Conservation (phyloP, 164 flowering plant species). For the Berberis thunbergii region DNA sequence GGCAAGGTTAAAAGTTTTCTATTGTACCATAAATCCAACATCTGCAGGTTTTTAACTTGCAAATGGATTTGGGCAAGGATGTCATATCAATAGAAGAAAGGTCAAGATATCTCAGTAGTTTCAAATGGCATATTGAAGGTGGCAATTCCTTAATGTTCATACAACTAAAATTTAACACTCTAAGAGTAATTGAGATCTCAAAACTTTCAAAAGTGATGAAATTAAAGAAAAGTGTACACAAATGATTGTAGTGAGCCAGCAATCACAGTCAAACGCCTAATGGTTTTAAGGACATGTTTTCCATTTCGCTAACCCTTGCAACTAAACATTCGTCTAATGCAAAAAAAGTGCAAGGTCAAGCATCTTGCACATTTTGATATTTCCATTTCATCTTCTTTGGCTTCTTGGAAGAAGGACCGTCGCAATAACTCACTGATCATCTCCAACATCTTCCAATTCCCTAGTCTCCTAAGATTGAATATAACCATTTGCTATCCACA, state of each 20-base stretch:
- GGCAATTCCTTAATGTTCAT: neutral
- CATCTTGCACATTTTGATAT: neutral
- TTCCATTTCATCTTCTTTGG: neutral
- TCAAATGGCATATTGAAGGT: neutral
- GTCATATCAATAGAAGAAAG: neutral
- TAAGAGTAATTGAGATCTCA: neutral
- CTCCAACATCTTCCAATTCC: conserved; percentile 4
- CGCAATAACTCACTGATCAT: conserved; percentile 1
- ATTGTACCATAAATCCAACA: too few species aligned
- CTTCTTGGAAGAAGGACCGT: conserved; percentile 6
- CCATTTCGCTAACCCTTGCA: neutral
- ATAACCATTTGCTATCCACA: conserved; percentile 17
- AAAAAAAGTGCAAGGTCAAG: conserved; percentile 8
- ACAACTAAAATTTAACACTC: neutral
- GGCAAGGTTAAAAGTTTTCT: too few species aligned
- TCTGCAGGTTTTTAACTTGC: neutral
- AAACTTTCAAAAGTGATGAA: neutral
- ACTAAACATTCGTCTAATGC: neutral
- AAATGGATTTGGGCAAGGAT: neutral
- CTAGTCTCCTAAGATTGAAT: neutral
- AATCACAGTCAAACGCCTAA: neutral
- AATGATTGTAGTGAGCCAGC: neutral
- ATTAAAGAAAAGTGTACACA: neutral
- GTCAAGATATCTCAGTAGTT: neutral
- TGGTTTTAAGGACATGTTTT: neutral